Percentiles rank a stretch among this genome's conserved stretches.
phyloP scores from a whole-genome alignment of 768 basidiomycete genomes.

The Mycena rosella region DNA sequence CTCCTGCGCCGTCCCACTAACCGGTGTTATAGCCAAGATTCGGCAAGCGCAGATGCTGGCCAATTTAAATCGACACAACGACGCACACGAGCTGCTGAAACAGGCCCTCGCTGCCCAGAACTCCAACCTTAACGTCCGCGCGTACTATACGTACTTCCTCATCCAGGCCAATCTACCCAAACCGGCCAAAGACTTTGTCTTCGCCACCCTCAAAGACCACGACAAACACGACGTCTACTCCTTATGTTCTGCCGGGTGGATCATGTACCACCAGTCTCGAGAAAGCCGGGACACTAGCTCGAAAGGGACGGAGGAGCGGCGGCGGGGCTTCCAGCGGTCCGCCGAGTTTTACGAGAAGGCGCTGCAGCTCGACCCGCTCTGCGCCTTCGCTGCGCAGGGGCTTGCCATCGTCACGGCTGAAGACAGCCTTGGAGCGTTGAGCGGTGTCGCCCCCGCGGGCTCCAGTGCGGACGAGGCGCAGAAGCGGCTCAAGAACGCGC shows the following conservation, averaged over 20 bases:
- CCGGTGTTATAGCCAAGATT: conserved; percentile 79
- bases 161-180: conserved; percentile 79
- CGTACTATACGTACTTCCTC: conserved; percentile 94
- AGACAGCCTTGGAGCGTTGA: conserved; percentile 81
- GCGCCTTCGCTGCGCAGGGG: conserved; percentile 95
- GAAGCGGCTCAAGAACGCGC: conserved; percentile 76
- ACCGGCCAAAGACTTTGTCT: conserved; percentile 91
- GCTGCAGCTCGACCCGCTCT: conserved; percentile 82
- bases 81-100: conserved; percentile 91
- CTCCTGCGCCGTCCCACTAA: conserved; percentile 1
- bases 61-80: conserved; percentile 75
- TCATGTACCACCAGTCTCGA: conserved; percentile 87
- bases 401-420: conserved; percentile 95
- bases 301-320: conserved; percentile 76
- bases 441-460: conserved; percentile 62
- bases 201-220: conserved; percentile 85
- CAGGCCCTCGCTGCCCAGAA: conserved; percentile 86
- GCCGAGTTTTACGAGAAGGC: conserved; percentile 97
- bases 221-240: conserved; percentile 93
- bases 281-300: conserved; percentile 79
- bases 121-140: conserved; percentile 87
- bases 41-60: conserved; percentile 88
- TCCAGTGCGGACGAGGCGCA: conserved; percentile 71
- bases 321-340: conserved; percentile 80
- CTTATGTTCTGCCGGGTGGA: conserved; percentile 89